These are phyloP conservation scores for Tuber brumale DNA, from an alignment of 495 filamentous ascomycete species.

Conservation along the genomic window DNA sequence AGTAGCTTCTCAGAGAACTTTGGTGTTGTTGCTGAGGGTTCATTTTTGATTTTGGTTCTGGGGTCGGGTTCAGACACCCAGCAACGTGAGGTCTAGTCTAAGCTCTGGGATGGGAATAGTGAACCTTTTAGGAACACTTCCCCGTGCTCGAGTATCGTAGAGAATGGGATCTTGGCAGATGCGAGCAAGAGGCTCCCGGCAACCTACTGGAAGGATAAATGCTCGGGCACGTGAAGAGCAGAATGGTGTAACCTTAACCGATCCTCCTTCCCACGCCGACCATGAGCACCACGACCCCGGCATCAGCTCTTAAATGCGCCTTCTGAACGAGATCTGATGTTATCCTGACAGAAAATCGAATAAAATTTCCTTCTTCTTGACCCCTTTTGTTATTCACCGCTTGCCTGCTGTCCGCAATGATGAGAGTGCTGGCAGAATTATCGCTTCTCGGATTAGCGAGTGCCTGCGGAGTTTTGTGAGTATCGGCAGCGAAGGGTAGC, in stretches of 20 bases:
- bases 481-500: neutral
- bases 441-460: neutral
- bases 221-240: neutral
- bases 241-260: neutral
- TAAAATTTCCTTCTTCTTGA: neutral
- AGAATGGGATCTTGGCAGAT: neutral
- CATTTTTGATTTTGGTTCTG: neutral
- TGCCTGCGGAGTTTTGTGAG: constrained; percentile 29
- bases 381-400: neutral
- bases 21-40: neutral
- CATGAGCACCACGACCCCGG: neutral
- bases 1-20: neutral
- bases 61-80: neutral
- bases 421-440: constrained; percentile 16
- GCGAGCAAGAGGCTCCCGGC: neutral
- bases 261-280: neutral
- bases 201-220: neutral
- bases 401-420: constrained; percentile 16
- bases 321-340: neutral
- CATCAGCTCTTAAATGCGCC: neutral
- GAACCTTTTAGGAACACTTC: neutral
- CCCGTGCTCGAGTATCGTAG: neutral
- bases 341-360: neutral
- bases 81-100: neutral
- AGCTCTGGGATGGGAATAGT: neutral